Base-by-base conservation (phyloP, 2,329 filamentous ascomycete genomes). In the Aspergillus transmontanensis region DNA sequence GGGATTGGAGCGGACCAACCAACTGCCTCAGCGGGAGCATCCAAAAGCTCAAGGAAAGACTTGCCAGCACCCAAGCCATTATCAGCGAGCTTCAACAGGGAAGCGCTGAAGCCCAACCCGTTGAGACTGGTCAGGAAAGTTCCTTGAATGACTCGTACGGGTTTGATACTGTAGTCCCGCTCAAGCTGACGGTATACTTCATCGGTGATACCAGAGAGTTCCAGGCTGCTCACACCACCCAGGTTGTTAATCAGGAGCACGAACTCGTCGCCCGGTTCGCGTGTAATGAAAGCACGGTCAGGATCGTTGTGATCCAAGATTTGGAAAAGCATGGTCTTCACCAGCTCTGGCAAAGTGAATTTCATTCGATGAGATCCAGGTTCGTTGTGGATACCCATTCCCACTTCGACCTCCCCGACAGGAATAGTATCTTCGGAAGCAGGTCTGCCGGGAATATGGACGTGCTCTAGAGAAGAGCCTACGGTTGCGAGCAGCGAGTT, bases 361-460 rank as follows among this genome's bases (percentile, higher is more conserved):
- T 81, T 81, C 23, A 83, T 77, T 46, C 83, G 79, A 66, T 81
- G 83, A 48, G 82, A 86, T 41, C 85, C 85, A 23, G 85, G 81
- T 71, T 88, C 86, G 68, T 90, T 90, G 74, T 91, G 89, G 68
- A 91, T 91, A 10, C 89, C 89, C 89, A 91, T 91, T 1, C 89
- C 89, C 66, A 90, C 82, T 77, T 91, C 88, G 26, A 89, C 82
- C 70, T 90, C 86, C 23, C 83, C 83, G 19, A 83, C 71, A 0
- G 81, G 76, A 57, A 82, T 76, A 14, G 75, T 74, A 32, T 88
- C 87, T 28, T 87, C 85, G 0, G 81, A 77, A 7, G 82, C 74
- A 1, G 82, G 85, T 64, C 93, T 86, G 4, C 94, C 94, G 0
- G 94, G 94, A 0, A 97, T 92, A 74, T 97, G 94, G n/a, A 97